Percentiles rank a stretch among this genome's conserved stretches.
Conservation (phyloP, 805 yeast genomes). For the Wickerhamiella shivajii region DNA sequence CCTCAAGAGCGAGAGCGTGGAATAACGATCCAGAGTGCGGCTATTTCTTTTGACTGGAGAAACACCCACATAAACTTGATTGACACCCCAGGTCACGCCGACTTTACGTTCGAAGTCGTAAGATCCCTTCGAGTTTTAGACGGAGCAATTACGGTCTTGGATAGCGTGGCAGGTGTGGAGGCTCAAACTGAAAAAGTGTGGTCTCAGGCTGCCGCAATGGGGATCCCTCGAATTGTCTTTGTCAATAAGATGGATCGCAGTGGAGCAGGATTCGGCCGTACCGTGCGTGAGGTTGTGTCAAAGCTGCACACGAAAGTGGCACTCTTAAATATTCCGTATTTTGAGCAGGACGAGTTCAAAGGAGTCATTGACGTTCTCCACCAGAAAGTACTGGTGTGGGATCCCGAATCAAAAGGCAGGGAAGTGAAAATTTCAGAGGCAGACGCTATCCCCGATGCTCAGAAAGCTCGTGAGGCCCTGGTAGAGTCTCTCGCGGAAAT, state of each 20-base stretch:
- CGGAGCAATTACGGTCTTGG: constrained; percentile 85
- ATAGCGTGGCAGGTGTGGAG: constrained; percentile 96
- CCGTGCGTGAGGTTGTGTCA: constrained; percentile 68
- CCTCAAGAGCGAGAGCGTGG: constrained; percentile 88
- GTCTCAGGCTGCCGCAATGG: constrained; percentile 59
- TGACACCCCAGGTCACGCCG: constrained; percentile 98
- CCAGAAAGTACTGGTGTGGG: constrained; percentile 39
- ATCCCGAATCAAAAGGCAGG: constrained; percentile 32
- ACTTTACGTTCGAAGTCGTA: constrained; percentile 87
- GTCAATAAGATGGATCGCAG: constrained; percentile 93
- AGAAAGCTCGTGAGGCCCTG: constrained; percentile 58
- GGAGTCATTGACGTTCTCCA: constrained; percentile 70
- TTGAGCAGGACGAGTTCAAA: constrained; percentile 38
- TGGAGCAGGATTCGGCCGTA: constrained; percentile 88
- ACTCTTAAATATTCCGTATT: constrained; percentile 65
- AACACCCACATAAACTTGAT: constrained; percentile 64
- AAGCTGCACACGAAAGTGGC: constrained; percentile 64
- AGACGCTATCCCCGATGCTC: constrained; percentile 25
- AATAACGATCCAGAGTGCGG: constrained; percentile 92
- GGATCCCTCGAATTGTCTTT: constrained; percentile 64
- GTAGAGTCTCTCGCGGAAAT: constrained; percentile 74
- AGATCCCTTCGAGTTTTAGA: constrained; percentile 82
- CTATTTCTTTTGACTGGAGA: constrained; percentile 82
- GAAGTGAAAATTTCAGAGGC: constrained; percentile 31
- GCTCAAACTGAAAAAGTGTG: constrained; percentile 97